Evolutionary conservation across 345 rosid species (phyloP).

Genomic region (Brassica carinata): DNA sequence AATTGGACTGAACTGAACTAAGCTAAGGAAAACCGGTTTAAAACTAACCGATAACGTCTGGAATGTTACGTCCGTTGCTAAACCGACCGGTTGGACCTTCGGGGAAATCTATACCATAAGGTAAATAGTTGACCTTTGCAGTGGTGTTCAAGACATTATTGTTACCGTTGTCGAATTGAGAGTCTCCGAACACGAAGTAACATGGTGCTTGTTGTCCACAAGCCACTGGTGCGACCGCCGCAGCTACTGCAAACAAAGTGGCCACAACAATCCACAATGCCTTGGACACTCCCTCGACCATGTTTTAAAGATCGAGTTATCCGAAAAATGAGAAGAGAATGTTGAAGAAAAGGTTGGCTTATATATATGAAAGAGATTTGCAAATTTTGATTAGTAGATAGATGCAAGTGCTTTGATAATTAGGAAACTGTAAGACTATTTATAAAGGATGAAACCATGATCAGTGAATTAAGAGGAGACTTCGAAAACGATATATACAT

Average conservation of each 20-base stretch:
- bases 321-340: not conserved
- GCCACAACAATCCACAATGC: constrained; percentile 26
- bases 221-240: not conserved
- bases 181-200: constrained; percentile 72
- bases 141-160: constrained; percentile 50
- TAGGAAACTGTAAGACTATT: constrained; percentile 17
- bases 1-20: not conserved
- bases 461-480: constrained; percentile 28
- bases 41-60: constrained; percentile 55
- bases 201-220: constrained; percentile 46
- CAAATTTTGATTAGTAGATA: not conserved
- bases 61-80: constrained; percentile 53
- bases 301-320: constrained; percentile 9
- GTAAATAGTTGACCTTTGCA: constrained; percentile 58
- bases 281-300: constrained; percentile 27
- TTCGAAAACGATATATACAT: constrained; percentile 16
- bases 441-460: constrained; percentile 20
- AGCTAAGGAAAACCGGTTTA: not conserved
- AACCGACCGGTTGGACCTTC: constrained; percentile 69
- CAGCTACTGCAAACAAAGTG: constrained; percentile 14
- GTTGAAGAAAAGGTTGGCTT: constrained; percentile 5
- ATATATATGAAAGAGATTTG: not conserved
- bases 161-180: constrained; percentile 62
- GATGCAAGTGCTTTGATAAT: constrained; percentile 5
- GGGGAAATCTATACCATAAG: constrained; percentile 64